Conservation (phyloP, 352 stramenopile genomes). For the Phytopythium mirpurense region DNA sequence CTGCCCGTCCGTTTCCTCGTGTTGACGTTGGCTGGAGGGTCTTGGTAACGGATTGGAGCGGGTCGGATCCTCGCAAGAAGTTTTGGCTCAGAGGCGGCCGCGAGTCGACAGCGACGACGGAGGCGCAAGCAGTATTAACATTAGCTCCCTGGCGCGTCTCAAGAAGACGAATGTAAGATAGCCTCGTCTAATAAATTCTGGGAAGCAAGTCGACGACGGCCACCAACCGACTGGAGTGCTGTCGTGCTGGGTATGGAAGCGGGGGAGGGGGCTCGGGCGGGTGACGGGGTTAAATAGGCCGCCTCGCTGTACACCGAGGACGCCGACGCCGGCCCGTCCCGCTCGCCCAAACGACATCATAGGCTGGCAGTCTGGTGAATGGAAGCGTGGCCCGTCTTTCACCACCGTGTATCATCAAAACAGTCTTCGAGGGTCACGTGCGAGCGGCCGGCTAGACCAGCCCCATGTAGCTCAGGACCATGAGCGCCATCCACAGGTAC, state of each 20-base stretch:
- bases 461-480: conserved; percentile 72
- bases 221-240: background rate
- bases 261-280: background rate
- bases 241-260: background rate
- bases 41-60: background rate
- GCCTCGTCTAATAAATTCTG: conserved; percentile 1
- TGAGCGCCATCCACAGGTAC: conserved; percentile 76
- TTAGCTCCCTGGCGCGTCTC: background rate
- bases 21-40: background rate
- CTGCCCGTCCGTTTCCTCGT: conserved; percentile 3
- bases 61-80: background rate
- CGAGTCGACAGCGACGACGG: background rate
- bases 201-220: background rate
- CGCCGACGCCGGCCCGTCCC: no score
- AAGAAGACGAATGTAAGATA: background rate
- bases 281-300: conserved; percentile 6
- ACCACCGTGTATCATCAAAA: background rate
- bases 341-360: background rate
- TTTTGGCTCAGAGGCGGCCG: background rate
- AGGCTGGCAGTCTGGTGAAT: background rate
- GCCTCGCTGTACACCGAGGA: no score
- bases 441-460: conserved; percentile 30
- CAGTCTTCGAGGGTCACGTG: background rate
- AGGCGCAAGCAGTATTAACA: background rate
- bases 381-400: background rate